A percentile compares a stretch with the other conserved stretches of the same genome.
Conservation (phyloP, 2,329 filamentous ascomycete species). For the Blastomyces gilchristii region DNA sequence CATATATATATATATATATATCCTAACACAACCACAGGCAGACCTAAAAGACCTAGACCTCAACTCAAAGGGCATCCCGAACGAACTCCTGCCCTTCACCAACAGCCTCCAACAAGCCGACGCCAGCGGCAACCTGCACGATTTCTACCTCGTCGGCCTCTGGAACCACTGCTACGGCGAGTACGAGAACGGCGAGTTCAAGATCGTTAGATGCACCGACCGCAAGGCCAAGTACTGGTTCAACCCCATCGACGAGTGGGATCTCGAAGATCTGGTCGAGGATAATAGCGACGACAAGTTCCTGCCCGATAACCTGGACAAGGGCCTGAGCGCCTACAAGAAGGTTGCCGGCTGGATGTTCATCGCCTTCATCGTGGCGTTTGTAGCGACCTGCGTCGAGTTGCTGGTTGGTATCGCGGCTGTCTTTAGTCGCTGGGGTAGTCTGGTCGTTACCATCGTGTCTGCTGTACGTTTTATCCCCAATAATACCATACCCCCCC, state of each 20-base stretch:
- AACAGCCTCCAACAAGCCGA: slow-evolving; percentile 30
- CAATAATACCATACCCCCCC: too few species aligned
- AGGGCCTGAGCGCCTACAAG: slow-evolving; percentile 62
- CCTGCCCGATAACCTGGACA: slow-evolving; percentile 56
- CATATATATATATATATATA: slow-evolving; percentile 9
- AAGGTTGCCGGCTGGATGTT: slow-evolving; percentile 72
- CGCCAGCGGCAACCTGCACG: slow-evolving; percentile 48
- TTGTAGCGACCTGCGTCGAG: slow-evolving; percentile 59
- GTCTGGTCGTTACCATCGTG: slow-evolving; percentile 70
- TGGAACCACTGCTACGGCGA: slow-evolving; percentile 75
- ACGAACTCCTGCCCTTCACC: slow-evolving; percentile 26
- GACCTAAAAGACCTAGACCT: slow-evolving; percentile 53
- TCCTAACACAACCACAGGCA: slow-evolving; percentile 43
- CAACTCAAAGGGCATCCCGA: slow-evolving; percentile 31
- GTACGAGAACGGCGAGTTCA: slow-evolving; percentile 42
- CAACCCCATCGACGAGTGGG: slow-evolving; percentile 57
- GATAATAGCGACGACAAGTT: slow-evolving; percentile 31
- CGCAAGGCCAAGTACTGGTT: slow-evolving; percentile 67
- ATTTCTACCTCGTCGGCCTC: slow-evolving; percentile 71
- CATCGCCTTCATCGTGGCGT: slow-evolving; percentile 65
- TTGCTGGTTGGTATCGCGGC: slow-evolving; percentile 71
- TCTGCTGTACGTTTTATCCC: slow-evolving; percentile 49
- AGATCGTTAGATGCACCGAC: slow-evolving; percentile 54
- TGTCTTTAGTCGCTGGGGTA: slow-evolving; percentile 70
- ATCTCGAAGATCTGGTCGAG: slow-evolving; percentile 48